phyloP scores from a whole-genome alignment of 345 rosid species.

The Citrus maxima region DNA sequence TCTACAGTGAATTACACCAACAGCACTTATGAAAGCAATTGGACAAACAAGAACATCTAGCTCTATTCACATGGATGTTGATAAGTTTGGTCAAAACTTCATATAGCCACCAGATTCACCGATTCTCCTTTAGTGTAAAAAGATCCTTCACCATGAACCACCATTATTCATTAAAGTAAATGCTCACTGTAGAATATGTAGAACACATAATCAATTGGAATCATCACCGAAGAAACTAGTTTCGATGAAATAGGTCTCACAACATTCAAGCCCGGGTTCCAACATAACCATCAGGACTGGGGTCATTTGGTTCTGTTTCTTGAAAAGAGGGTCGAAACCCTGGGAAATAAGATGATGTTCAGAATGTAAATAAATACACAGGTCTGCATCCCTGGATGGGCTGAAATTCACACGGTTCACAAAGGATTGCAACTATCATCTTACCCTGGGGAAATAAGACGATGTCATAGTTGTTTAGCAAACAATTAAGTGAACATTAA shows the following conservation, averaged over 20 bases:
- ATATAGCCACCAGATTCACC: not conserved
- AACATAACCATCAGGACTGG: not conserved
- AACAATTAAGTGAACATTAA: not conserved
- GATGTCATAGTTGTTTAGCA: not conserved
- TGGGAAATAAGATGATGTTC: too few relatives aligned
- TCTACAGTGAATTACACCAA: not conserved
- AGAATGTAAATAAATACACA: not conserved
- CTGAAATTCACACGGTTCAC: not conserved
- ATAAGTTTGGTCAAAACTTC: not conserved
- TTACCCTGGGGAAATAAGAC: not conserved
- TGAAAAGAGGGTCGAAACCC: not conserved
- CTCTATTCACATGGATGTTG: not conserved
- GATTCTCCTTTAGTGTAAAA: not conserved
- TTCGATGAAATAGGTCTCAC: not conserved
- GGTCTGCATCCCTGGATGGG: not conserved
- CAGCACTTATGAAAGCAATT: not conserved
- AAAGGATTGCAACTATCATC: not conserved
- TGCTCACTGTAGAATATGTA: not conserved
- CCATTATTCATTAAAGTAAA: not conserved
- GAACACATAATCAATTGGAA: not conserved
- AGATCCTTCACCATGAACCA: not conserved
- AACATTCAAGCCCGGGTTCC: conserved; percentile 1
- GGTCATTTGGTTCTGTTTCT: not conserved
- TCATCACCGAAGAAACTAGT: not conserved
- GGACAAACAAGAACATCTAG: not conserved